Evolutionary conservation across 768 basidiomycete genomes (phyloP).

Genomic region (Xerocomus spinulosus): DNA sequence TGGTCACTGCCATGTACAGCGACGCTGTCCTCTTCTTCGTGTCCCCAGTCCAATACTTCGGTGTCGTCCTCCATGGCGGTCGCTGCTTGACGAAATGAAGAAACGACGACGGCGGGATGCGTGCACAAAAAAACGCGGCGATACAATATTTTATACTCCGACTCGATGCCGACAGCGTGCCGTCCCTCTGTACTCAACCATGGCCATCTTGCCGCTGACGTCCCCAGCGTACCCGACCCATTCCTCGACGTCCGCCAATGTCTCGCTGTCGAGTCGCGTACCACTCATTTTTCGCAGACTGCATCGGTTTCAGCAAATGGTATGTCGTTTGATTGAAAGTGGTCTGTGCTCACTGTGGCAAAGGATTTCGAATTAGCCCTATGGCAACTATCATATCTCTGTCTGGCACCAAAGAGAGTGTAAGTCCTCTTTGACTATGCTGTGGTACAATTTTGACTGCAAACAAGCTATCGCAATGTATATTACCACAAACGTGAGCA

Average conservation of each 20-base stretch:
- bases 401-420: constrained; percentile 90
- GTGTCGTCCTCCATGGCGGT: constrained; percentile 58
- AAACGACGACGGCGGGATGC: constrained; percentile 12
- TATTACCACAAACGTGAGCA: constrained; percentile 93
- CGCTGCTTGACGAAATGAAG: constrained; percentile 9
- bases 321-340: constrained; percentile 27
- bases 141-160: constrained; percentile 15
- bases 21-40: constrained; percentile 43
- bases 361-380: constrained; percentile 97
- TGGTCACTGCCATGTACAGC: constrained; percentile 41
- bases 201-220: constrained; percentile 33
- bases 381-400: constrained; percentile 93
- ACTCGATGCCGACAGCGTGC: constrained; percentile 20
- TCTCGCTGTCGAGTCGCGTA: constrained; percentile 47
- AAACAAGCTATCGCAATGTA: constrained; percentile 81
- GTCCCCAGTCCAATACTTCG: constrained; percentile 69
- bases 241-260: constrained; percentile 9
- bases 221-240: constrained; percentile 27
- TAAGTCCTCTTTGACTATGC: constrained; percentile 34
- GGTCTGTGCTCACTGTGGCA: not conserved
- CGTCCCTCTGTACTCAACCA: constrained; percentile 15
- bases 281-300: constrained; percentile 79
- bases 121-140: constrained; percentile 7
- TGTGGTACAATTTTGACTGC: constrained; percentile 10
- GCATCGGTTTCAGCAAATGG: constrained; percentile 86